A percentile compares a stretch with the other conserved stretches of the same genome.
phyloP scores from a whole-genome alignment of 257 asterid genomes.

The Scutellaria galericulata region DNA sequence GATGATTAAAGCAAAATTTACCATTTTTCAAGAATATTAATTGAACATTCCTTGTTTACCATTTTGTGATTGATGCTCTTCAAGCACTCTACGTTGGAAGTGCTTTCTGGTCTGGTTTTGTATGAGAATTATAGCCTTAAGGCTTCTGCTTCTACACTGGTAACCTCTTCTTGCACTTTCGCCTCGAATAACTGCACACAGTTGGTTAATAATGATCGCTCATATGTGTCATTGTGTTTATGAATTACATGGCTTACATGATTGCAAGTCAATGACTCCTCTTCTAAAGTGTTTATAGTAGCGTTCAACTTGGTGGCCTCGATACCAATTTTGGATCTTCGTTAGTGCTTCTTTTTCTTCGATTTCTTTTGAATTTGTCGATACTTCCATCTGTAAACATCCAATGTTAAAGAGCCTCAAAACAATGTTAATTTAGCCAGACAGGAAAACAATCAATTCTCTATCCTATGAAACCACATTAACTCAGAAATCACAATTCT shows the following conservation, averaged over 20 bases:
- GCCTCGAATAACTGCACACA: constrained; percentile 68
- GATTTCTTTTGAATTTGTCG: constrained; percentile 33
- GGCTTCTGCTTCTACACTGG: constrained; percentile 27
- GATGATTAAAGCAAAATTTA: neutral
- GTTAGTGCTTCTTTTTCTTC: constrained; percentile 36
- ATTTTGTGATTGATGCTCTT: constrained; percentile 43
- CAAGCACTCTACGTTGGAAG: constrained; percentile 21
- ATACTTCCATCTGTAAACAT: constrained; percentile 24
- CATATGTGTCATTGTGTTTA: neutral
- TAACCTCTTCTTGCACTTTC: constrained; percentile 54
- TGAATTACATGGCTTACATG: constrained; percentile 49
- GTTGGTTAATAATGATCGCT: neutral
- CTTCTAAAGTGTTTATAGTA: constrained; percentile 45
- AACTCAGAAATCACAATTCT: neutral
- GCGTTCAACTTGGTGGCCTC: constrained; percentile 50
- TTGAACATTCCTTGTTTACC: constrained; percentile 34
- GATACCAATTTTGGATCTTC: constrained; percentile 52
- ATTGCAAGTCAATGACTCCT: constrained; percentile 61
- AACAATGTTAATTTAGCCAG: no score
- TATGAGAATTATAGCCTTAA: constrained; percentile 44
- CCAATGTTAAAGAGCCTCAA: no score
- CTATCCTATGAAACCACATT: neutral
- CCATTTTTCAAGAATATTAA: neutral
- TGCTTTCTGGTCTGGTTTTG: constrained; percentile 52
- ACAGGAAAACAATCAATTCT: neutral